Evolutionary conservation across 78 protist genomes (phyloP), one percentile per base, ranked within the genome.

Genomic region (Dictyostelium capitatum): DNA sequence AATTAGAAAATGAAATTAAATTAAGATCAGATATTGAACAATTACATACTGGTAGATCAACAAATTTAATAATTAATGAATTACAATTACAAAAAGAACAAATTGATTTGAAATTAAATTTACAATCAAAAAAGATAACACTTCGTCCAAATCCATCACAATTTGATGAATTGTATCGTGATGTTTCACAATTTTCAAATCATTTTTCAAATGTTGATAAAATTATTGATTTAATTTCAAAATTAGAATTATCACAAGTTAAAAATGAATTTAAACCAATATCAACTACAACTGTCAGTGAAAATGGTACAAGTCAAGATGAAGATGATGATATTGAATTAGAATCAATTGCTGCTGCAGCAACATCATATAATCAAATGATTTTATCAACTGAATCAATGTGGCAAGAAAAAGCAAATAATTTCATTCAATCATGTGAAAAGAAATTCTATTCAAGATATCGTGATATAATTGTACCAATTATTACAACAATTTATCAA

Each of bases 341-440:
- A 17, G 7, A 46, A 46, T 2, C 41, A 8, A 51, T n/a, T 1
- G 9, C 51, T 2, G 54, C 67, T 6, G 51, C 70, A 62, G 28
- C 23, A 25, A 30, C 47, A 30, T 67, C 75, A 67, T 67, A 67
- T 7, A 67, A 30, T n/a, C 70, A 43, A 47, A 74, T 81, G 51
- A 14, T 80, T 5, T 84, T 74, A 50, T 47, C 53, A 15, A 83
- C 90, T 46, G 95, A 94, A 25, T 11, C 48, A 8, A 78, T 94
- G 94, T 94, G 94, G 94, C 96, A 94, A 67, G 87, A 82, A 23
- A 82, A 80, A 46, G 47, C 96, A 9, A 51, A 75, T 64, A 65
- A 81, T 78, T 94, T 94, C 74, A 74, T 79, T n/a, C 30, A 46
- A 20, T 43, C 82, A 10, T 25, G 89, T 50, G 77, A 70, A 10